Conservation (phyloP, 2,329 filamentous ascomycete species). For the Lecanicillium sp. region DNA sequence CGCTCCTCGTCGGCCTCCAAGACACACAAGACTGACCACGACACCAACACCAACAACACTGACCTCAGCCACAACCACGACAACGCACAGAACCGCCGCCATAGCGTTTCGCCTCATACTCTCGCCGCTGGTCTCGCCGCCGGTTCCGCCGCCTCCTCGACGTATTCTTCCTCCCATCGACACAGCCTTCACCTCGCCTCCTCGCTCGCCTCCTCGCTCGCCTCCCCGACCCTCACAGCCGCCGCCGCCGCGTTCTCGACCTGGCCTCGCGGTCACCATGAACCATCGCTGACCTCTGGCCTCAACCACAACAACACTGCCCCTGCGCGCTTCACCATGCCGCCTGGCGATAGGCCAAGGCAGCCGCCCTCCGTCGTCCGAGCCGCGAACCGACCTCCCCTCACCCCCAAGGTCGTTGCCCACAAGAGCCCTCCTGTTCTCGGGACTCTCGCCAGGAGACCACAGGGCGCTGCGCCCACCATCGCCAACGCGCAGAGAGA, state of each 20-base stretch:
- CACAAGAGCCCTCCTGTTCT: conserved; percentile 33
- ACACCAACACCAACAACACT: too few relatives aligned
- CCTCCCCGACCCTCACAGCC: too few relatives aligned
- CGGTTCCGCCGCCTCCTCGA: background rate
- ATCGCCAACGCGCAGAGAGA: conserved; percentile 32
- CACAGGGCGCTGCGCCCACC: conserved; percentile 15
- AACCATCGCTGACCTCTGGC: conserved; percentile 3
- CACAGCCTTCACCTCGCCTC: background rate
- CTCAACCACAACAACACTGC: conserved; percentile 7
- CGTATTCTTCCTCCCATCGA: conserved; percentile 8
- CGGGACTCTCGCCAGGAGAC: conserved; percentile 38
- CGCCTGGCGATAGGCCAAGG: conserved; percentile 48
- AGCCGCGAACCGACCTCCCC: conserved; percentile 41
- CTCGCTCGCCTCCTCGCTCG: background rate
- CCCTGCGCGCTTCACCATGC: conserved; percentile 12
- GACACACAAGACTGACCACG: background rate
- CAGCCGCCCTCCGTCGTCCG: conserved; percentile 64
- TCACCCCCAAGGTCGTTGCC: conserved; percentile 51
- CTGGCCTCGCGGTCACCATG: conserved; percentile 6
- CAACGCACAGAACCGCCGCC: background rate
- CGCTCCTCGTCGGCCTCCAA: background rate
- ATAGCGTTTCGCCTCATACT: background rate
- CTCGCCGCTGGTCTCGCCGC: background rate
- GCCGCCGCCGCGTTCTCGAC: conserved; percentile 7
- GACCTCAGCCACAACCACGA: too few relatives aligned